Conservation (phyloP, 179 eudicot genomes). For the Corrigiola litoralis region DNA sequence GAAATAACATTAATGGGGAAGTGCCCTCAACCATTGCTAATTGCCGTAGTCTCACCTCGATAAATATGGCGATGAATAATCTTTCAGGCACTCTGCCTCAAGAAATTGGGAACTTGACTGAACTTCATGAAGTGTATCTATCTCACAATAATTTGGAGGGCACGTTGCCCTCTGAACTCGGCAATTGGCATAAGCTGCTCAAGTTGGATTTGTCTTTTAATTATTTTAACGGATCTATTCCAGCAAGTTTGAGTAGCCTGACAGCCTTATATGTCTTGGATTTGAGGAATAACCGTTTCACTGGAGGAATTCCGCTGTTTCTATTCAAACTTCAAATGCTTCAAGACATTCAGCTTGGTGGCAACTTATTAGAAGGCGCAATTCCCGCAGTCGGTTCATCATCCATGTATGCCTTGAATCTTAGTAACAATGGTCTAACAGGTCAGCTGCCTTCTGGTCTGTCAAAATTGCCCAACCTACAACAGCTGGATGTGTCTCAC, state of each 20-base stretch:
- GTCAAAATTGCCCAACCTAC: slow-evolving; percentile 40
- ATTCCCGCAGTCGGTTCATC: slow-evolving; percentile 47
- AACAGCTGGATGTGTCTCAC: slow-evolving; percentile 51
- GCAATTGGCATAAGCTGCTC: slow-evolving; percentile 39
- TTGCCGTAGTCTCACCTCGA: slow-evolving; percentile 34
- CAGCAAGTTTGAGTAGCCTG: slow-evolving; percentile 43
- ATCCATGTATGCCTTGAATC: slow-evolving; percentile 40
- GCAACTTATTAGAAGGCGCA: slow-evolving; percentile 55
- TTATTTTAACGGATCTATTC: slow-evolving; percentile 53
- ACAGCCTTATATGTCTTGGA: slow-evolving; percentile 33
- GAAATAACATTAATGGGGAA: slow-evolving; percentile 43
- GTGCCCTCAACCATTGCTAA: slow-evolving; percentile 49
- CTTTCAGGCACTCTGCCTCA: slow-evolving; percentile 49
- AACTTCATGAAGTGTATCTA: slow-evolving; percentile 41
- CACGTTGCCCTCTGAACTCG: slow-evolving; percentile 51
- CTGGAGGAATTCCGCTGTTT: slow-evolving; percentile 54
- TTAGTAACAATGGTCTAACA: slow-evolving; percentile 53
- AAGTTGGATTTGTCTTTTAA: slow-evolving; percentile 51
- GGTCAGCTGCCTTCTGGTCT: slow-evolving; percentile 51
- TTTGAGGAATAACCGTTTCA: slow-evolving; percentile 54
- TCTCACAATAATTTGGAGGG: slow-evolving; percentile 64
- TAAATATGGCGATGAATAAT: slow-evolving; percentile 52
- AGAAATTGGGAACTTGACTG: slow-evolving; percentile 49
- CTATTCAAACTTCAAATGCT: slow-evolving; percentile 41
- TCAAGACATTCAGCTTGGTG: slow-evolving; percentile 55